Evolutionary conservation across 805 yeast genomes (phyloP).

Genomic region (Starmerella vitae): DNA sequence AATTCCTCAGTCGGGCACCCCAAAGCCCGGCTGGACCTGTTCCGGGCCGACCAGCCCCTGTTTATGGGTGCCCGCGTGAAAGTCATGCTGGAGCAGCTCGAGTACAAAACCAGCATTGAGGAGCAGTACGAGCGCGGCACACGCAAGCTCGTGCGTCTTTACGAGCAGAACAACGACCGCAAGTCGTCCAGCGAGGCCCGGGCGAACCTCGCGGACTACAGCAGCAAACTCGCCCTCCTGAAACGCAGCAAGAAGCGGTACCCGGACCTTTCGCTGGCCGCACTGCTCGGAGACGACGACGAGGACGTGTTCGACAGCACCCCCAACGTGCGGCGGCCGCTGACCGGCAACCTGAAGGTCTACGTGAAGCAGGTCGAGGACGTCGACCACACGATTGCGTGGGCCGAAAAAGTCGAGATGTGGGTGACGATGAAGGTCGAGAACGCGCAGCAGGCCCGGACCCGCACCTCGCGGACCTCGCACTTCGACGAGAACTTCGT

Average conservation of each 20-base stretch:
- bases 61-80: conserved; percentile 89
- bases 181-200: conserved; percentile 77
- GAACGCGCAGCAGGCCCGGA: conserved; percentile 43
- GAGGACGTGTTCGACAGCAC: conserved; percentile 26
- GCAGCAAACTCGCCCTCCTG: conserved; percentile 70
- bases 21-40: conserved; percentile 41
- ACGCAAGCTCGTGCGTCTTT: conserved; percentile 73
- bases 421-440: conserved; percentile 35
- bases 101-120: conserved; percentile 87
- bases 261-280: conserved; percentile 64
- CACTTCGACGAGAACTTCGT: conserved; percentile 68
- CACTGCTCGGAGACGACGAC: conserved; percentile 21
- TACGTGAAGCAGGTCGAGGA: conserved; percentile 69
- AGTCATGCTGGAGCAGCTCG: conserved; percentile 87
- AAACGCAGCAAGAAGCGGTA: conserved; percentile 75
- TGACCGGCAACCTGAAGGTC: conserved; percentile 65
- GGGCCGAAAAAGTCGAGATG: conserved; percentile 77
- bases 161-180: conserved; percentile 83
- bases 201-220: conserved; percentile 71
- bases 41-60: conserved; percentile 78
- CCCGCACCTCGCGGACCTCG: conserved; percentile 50
- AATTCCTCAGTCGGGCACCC: not conserved
- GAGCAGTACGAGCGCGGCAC: conserved; percentile 87
- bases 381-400: conserved; percentile 74
- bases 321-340: conserved; percentile 63